phyloP scores from a whole-genome alignment of 1,284 basidiomycete species.

The Cerrena zonata region DNA sequence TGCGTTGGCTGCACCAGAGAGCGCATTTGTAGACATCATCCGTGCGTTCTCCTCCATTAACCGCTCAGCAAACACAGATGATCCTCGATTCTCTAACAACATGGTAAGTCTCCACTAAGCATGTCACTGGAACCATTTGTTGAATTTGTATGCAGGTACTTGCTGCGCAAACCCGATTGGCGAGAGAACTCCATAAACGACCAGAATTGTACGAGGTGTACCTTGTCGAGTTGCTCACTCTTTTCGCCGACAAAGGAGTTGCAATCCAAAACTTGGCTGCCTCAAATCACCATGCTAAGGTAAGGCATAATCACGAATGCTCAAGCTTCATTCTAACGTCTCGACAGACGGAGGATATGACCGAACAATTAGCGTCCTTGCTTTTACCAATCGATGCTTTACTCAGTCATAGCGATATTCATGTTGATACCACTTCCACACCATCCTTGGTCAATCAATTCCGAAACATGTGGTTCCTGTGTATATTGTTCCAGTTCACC shows the following conservation, averaged over 20 bases:
- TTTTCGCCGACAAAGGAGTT: slow-evolving; percentile 89
- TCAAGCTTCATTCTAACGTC: slow-evolving; percentile 2
- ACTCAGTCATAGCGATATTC: slow-evolving; percentile 71
- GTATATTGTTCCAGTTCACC: slow-evolving; percentile 77
- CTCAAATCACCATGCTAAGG: slow-evolving; percentile 60
- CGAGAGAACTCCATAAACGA: slow-evolving; percentile 67
- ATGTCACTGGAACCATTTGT: background rate
- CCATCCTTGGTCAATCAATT: slow-evolving; percentile 76
- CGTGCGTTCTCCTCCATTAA: slow-evolving; percentile 83
- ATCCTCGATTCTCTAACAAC: slow-evolving; percentile 79
- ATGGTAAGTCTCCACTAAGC: slow-evolving; percentile 45
- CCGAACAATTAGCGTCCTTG: slow-evolving; percentile 79
- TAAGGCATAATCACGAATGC: slow-evolving; percentile 22
- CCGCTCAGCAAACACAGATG: slow-evolving; percentile 77
- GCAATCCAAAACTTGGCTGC: slow-evolving; percentile 80
- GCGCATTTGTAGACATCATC: slow-evolving; percentile 81
- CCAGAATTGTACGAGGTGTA: slow-evolving; percentile 76
- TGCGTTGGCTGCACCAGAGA: slow-evolving; percentile 72
- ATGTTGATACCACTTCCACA: slow-evolving; percentile 55
- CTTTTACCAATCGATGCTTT: slow-evolving; percentile 87
- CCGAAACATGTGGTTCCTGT: slow-evolving; percentile 93
- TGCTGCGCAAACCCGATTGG: slow-evolving; percentile 83
- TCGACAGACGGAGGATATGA: slow-evolving; percentile 71
- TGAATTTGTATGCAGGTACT: slow-evolving; percentile 48
- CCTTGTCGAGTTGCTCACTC: slow-evolving; percentile 77